Evolutionary conservation across 2,329 filamentous ascomycete species (phyloP), one percentile per base, ranked within the genome.

Genomic region (Fusarium piperis): DNA sequence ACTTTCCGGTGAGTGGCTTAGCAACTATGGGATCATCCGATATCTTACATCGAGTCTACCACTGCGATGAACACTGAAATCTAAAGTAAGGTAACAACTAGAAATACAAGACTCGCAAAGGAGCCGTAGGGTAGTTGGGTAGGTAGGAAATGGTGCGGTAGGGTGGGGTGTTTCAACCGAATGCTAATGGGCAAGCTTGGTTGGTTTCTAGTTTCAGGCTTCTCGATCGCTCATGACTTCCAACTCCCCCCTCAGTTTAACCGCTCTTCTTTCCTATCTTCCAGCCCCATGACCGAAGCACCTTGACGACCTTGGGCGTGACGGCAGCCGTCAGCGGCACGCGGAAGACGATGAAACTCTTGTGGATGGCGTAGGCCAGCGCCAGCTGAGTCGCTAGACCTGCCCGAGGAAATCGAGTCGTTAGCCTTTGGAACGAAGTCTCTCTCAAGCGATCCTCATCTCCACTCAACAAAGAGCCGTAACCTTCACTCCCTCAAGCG

Each of bases 271-370:
- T 97, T 57, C 95, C 95, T 78, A 99, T 96, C 79, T 98, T 90
- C 92, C 94, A 98, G 6, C 96, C 96, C 94, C 95, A 97, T 13
- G 90, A 88, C 71, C 95, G 87, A 30, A 99, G 85, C 13, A 91
- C 89, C 82, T 94, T 97, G 77, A 98, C 96, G n/a, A 98, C 91
- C 82, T 97, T 98, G 2, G 96, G 96, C 10, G 94, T 94, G 35
- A 98, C 87, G 3, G 94, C 95, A 13, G 94, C 94, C 1, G 96
- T 96, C 71, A 98, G 83, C 10, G 96, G 96, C 11, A 99, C 94
- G n/a, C 96, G 90, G 73, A 98, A 82, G 81, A 99, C 97, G 77
- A 99, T 98, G 81, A 98, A 94, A 75, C 93, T 97, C 84, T 99
- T 99, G 86, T 99, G 96, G 65, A 99, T 94, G 30, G 95, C 95